Conservation (phyloP, 352 stramenopile species). For the Globisporangium apiculatum region DNA sequence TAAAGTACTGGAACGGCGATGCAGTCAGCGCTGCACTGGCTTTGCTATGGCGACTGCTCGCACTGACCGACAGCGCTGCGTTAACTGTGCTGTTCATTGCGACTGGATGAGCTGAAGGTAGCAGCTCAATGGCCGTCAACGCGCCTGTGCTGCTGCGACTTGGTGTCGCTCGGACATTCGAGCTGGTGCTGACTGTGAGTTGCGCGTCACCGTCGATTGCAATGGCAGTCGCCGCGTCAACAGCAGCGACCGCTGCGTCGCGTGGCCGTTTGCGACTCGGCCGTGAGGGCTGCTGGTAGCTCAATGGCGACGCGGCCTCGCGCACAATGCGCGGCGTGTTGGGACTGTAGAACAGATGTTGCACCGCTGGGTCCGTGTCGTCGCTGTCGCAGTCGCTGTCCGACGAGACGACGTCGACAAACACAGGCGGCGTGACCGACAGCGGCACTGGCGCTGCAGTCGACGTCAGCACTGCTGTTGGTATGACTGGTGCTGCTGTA, state of each 20-base stretch:
- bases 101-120: neutral
- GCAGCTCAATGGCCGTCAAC: slow-evolving; percentile 13
- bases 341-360: slow-evolving; percentile 75
- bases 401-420: slow-evolving; percentile 52
- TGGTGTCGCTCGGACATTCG: neutral
- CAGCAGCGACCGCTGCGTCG: slow-evolving; percentile 3
- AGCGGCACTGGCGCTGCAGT: neutral
- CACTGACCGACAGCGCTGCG: slow-evolving; percentile 10
- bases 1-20: slow-evolving; percentile 51
- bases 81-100: no score
- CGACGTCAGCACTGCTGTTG: neutral
- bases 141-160: neutral
- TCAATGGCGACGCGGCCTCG: neutral
- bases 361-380: slow-evolving; percentile 59
- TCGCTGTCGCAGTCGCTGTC: slow-evolving; percentile 58
- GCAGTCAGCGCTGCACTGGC: no score
- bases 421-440: slow-evolving; percentile 22
- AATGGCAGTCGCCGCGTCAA: neutral
- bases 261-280: slow-evolving; percentile 23
- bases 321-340: slow-evolving; percentile 35
- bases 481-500: neutral
- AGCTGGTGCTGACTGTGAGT: no score
- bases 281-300: no score
- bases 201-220: neutral
- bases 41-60: neutral